These are phyloP conservation scores for Sungouiella blattae DNA, from an alignment of 805 yeast genomes.

Conservation along the genomic window DNA sequence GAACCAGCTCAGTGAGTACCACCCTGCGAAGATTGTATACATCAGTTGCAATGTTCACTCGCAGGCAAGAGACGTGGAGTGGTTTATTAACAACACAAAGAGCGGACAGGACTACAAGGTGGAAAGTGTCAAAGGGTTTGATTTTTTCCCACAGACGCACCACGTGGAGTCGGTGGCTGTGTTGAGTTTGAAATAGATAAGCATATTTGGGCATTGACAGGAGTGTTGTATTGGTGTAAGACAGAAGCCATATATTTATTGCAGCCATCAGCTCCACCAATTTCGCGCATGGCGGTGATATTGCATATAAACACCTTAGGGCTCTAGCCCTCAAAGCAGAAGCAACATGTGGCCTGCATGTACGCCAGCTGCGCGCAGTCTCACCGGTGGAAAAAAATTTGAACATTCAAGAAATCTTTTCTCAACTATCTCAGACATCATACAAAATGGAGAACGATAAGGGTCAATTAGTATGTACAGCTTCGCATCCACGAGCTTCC, in stretches of 20 bases:
- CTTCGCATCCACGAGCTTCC: too few species aligned
- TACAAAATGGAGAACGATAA: slow-evolving; percentile 98
- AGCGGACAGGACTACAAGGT: slow-evolving; percentile 63
- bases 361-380: slow-evolving; percentile 5
- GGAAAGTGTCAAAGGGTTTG: slow-evolving; percentile 89
- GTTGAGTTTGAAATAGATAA: slow-evolving; percentile 24
- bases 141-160: slow-evolving; percentile 93
- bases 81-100: slow-evolving; percentile 64
- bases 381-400: slow-evolving; percentile 10
- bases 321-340: slow-evolving; percentile 8
- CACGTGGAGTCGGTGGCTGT: slow-evolving; percentile 90
- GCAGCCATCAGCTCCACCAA: too few species aligned
- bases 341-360: background rate
- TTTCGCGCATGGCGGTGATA: too few species aligned
- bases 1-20: slow-evolving; percentile 77
- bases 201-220: background rate
- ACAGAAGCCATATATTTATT: too few species aligned
- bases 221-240: too few species aligned
- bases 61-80: slow-evolving; percentile 91
- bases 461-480: slow-evolving; percentile 93
- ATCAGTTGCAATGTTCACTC: slow-evolving; percentile 97
- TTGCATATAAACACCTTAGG: background rate
- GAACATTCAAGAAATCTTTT: slow-evolving; percentile 9
- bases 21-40: slow-evolving; percentile 86
- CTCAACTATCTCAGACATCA: slow-evolving; percentile 14